Conservation (phyloP, 208 protist genomes). For the Crithidia acanthocephali region DNA sequence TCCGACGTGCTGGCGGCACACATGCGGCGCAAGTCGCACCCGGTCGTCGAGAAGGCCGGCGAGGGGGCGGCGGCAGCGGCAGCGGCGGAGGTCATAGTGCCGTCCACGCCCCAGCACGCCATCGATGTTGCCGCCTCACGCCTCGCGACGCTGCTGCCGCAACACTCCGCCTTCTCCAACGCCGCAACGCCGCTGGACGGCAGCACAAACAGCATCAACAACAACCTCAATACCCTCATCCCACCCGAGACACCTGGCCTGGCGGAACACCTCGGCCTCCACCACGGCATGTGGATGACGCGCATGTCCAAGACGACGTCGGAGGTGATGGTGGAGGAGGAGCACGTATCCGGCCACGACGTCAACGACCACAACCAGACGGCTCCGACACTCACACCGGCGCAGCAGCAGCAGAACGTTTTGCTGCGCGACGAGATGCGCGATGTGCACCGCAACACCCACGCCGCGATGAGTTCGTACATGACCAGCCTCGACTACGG, state of each 20-base stretch:
- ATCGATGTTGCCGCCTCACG: constrained; percentile 15
- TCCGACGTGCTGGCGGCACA: constrained; percentile 1
- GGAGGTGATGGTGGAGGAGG: not conserved
- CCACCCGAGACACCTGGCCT: not conserved
- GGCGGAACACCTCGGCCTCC: constrained; percentile 20
- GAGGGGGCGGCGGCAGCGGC: not conserved
- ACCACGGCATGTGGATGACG: constrained; percentile 17
- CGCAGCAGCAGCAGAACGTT: not conserved
- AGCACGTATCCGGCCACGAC: not conserved
- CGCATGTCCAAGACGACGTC: not conserved
- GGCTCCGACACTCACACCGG: not conserved
- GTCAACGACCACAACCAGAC: not conserved
- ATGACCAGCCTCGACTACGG: constrained; percentile 42
- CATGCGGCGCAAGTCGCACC: not conserved
- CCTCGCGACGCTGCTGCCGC: not conserved
- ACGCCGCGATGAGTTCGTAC: constrained; percentile 29
- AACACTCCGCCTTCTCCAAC: not conserved
- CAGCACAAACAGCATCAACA: not conserved
- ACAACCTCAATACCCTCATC: not conserved
- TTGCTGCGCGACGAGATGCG: constrained; percentile 34
- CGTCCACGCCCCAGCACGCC: constrained; percentile 10
- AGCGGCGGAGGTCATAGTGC: not conserved
- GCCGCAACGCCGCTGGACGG: not conserved
- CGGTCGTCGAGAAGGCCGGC: not conserved
- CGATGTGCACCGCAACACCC: constrained; percentile 30